These are phyloP conservation scores for Cercophora samala DNA, from an alignment of 495 filamentous ascomycete species.

Conservation along the genomic window DNA sequence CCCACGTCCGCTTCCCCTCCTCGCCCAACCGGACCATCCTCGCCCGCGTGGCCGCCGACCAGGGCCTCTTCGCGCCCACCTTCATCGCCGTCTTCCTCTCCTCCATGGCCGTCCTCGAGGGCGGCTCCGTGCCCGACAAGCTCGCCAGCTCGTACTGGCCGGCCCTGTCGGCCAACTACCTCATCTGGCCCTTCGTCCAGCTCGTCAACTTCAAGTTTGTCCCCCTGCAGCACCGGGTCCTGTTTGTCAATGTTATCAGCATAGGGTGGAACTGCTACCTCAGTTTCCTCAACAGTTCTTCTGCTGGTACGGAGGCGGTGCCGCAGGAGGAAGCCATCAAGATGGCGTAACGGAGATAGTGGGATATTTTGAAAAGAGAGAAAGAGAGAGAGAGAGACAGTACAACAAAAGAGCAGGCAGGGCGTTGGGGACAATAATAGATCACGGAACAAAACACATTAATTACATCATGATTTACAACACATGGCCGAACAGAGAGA, in stretches of 20 bases:
- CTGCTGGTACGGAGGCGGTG: background rate
- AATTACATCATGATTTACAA: background rate
- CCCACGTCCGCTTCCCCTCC: slow-evolving; percentile 59
- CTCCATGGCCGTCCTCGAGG: slow-evolving; percentile 87
- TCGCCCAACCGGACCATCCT: slow-evolving; percentile 66
- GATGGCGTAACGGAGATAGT: background rate
- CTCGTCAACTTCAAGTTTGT: slow-evolving; percentile 86
- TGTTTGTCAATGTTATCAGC: slow-evolving; percentile 82
- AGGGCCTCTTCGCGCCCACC: slow-evolving; percentile 77
- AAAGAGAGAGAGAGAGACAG: too few species aligned
- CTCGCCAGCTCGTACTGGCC: slow-evolving; percentile 61
- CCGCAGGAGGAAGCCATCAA: background rate
- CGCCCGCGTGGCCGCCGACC: slow-evolving; percentile 79
- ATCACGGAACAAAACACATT: background rate
- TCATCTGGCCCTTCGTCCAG: slow-evolving; percentile 92
- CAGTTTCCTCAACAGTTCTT: slow-evolving; percentile 69
- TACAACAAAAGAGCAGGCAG: background rate
- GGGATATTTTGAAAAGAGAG: background rate
- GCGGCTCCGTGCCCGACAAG: slow-evolving; percentile 66
- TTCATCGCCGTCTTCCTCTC: slow-evolving; percentile 80
- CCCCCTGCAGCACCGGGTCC: slow-evolving; percentile 76
- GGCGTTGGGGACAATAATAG: background rate
- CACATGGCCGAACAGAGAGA: background rate
- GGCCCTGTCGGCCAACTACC: slow-evolving; percentile 78
- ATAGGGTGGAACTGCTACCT: slow-evolving; percentile 96